Evolutionary conservation across 2,329 filamentous ascomycete species (phyloP), one percentile per base, ranked within the genome.

Genomic region (Fusarium guadeloupense): DNA sequence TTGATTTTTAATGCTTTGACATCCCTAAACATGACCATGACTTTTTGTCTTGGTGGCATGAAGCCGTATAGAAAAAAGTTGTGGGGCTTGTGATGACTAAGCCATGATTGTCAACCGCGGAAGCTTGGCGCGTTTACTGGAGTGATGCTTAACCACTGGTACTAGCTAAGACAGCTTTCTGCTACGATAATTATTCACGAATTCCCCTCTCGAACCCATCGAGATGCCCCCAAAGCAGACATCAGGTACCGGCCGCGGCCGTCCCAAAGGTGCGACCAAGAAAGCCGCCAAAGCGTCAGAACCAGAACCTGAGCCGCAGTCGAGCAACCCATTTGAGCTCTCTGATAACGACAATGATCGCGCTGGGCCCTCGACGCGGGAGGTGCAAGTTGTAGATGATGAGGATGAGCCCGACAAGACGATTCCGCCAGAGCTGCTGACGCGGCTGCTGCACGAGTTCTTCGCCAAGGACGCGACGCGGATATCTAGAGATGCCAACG

Each of bases 401-500:
- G 77, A 76, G 4, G 68, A 76, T 4, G 68, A 77, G 12, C 71
- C 73, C 0, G 75, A 76, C 25, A 77, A 78, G 60, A 77, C 78
- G 42, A 90, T 97, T 23, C 91, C 93, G 0, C 81, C 85, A 4
- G 87, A 91, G 37, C 81, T 98, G 1, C 77, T 97, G 34, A 89
- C 90, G 9, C 85, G 87, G 30, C 78, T 97, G 4, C 80, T 97
- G 28, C 89, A 96, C 72, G 87, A 93, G 67, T 87, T 90, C 72
- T 97, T 97, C 71, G 81, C 89, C 67, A 82, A 84, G 57, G 84
- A 89, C 42, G 83, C 84, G 51, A 93, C 90, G 20, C 83, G 89
- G 65, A 87, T 97, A 63, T 88, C 88, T 8, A 88, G 86, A 68
- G 90, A 93, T 70, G 92, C 92, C 5, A 91, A 93, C 72, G 83